These are phyloP conservation scores for Neonectria magnoliae DNA, from an alignment of 2,329 filamentous ascomycete genomes.

Conservation along the genomic window DNA sequence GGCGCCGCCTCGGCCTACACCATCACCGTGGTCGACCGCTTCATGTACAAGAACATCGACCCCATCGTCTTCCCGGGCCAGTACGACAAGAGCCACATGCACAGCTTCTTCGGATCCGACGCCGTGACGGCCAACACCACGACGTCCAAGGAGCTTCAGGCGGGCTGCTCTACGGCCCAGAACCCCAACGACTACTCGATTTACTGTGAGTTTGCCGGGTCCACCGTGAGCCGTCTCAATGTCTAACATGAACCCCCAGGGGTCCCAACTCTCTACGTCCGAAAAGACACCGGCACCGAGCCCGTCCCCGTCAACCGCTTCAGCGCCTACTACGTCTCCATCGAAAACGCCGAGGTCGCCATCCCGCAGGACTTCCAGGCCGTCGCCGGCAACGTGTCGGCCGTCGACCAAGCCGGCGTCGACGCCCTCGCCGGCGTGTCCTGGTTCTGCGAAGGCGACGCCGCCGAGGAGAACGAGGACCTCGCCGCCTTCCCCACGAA, in stretches of 20 bases:
- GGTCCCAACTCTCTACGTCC: slow-evolving; percentile 53
- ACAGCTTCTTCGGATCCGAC: slow-evolving; percentile 50
- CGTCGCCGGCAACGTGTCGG: slow-evolving; percentile 51
- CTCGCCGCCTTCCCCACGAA: slow-evolving; percentile 43
- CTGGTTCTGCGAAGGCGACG: slow-evolving; percentile 48
- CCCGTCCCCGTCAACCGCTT: slow-evolving; percentile 50
- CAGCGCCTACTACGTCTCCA: slow-evolving; percentile 56
- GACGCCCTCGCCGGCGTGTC: slow-evolving; percentile 41
- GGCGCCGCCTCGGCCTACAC: slow-evolving; percentile 34
- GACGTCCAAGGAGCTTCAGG: slow-evolving; percentile 47
- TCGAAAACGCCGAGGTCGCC: slow-evolving; percentile 53
- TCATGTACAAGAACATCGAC: slow-evolving; percentile 49
- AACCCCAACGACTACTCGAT: slow-evolving; percentile 59
- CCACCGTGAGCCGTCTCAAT: too few species aligned
- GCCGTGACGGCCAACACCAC: slow-evolving; percentile 43
- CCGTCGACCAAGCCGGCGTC: slow-evolving; percentile 19
- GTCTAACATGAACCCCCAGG: not conserved
- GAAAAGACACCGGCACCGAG: slow-evolving; percentile 41
- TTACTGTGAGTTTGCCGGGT: slow-evolving; percentile 46
- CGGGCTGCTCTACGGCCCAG: slow-evolving; percentile 55
- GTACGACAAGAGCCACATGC: slow-evolving; percentile 46
- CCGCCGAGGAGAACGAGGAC: slow-evolving; percentile 23
- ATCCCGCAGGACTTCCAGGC: slow-evolving; percentile 55
- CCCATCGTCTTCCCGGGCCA: slow-evolving; percentile 46
- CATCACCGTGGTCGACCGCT: slow-evolving; percentile 29